Evolutionary conservation across 441 rosid genomes (phyloP), one percentile per base, ranked within the genome.

Genomic region (Capsella rubella): DNA sequence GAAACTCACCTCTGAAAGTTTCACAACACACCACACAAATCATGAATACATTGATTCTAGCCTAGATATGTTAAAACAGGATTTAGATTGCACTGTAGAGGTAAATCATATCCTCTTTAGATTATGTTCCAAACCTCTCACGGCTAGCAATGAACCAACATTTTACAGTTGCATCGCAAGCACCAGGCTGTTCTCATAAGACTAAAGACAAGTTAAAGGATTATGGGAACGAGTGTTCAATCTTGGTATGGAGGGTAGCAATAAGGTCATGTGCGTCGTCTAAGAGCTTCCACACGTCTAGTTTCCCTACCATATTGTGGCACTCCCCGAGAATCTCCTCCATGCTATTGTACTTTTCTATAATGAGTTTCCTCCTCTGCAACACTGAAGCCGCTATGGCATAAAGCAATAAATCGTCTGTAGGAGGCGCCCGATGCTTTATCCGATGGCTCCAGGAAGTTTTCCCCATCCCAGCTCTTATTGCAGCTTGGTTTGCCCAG

Each of bases 401-500:
- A 59, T 87, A 94, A 4, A 94, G 89, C 84, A 94, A 64, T 43
- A 94, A 53, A 84, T 94, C 97, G 3, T 92, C 95, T 0, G 97
- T 90, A 3, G 97, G 99, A 1, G 97, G 97, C 13, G 89, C 97
- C 13, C 85, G 80, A 74, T 87, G 92, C 72, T 96, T 87, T 72
- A 94, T 87, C 47, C 84, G 80, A 0, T 4, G 2, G 75, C 94
- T 87, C 97, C 95, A 90, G 0, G 93, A 90, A 3, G 97, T 87
- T 70, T 89, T 95, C 46, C 94, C 89, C 6, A 94, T 82, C 65
- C 94, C 89, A 3, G 90, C 89, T 70, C 97, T 90, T 29, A 89
- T 81, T 9, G 97, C 95, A 1, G 97, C 97, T 79, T 89, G 97
- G 80, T 92, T 96, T 8, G 97, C 99, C 97, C 97, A 90, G 86